These are phyloP conservation scores for Dendrostoma leiphaemia DNA, from an alignment of 2,329 filamentous ascomycete genomes.

Conservation along the genomic window DNA sequence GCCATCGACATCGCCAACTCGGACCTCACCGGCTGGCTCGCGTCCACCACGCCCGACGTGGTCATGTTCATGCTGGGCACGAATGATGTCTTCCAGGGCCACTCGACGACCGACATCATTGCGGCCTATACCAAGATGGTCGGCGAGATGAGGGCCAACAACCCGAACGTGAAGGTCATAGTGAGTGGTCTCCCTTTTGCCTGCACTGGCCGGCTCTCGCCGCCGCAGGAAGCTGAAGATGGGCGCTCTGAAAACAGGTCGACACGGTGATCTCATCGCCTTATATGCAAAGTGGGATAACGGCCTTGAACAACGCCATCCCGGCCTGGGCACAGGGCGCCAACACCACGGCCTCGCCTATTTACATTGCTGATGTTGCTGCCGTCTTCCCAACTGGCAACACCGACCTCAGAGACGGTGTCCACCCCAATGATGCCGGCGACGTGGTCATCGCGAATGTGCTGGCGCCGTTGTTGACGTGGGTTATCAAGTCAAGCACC, in stretches of 20 bases:
- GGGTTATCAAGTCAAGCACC: conserved; percentile 26
- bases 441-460: conserved; percentile 32
- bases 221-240: too few species aligned
- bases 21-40: conserved; percentile 38
- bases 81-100: conserved; percentile 37
- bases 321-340: conserved; percentile 34
- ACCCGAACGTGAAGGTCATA: conserved; percentile 38
- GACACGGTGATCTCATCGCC: conserved; percentile 38
- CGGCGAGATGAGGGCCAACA: conserved; percentile 32
- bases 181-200: conserved; percentile 26
- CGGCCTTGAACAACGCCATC: conserved; percentile 23
- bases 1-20: conserved; percentile 42
- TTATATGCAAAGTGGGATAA: conserved; percentile 25
- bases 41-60: conserved; percentile 36
- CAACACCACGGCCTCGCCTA: conserved; percentile 36
- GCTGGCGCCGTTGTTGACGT: conserved; percentile 31
- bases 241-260: too few species aligned
- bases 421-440: conserved; percentile 37
- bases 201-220: too few species aligned
- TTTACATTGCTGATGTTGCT: conserved; percentile 38
- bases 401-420: conserved; percentile 34
- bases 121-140: conserved; percentile 40
- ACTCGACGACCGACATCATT: conserved; percentile 32
- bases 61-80: conserved; percentile 46
- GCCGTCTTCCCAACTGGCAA: conserved; percentile 29